Conservation (phyloP, 805 yeast genomes). For the Danielozyma ontarioensis region DNA sequence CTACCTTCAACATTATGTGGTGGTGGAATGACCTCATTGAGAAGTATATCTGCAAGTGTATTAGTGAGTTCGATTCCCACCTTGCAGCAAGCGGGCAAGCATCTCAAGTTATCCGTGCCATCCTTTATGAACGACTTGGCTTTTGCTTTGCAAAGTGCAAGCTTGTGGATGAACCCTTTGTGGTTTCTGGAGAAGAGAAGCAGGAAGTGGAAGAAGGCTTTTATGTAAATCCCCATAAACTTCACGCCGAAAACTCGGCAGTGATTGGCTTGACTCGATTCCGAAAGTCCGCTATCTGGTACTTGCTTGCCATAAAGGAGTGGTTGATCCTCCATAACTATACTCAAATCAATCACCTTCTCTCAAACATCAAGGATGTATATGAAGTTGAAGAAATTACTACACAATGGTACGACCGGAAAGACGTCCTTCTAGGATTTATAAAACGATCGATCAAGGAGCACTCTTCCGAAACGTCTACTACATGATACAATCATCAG, state of each 20-base stretch:
- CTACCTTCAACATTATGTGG: constrained; percentile 35
- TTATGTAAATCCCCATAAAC: constrained; percentile 30
- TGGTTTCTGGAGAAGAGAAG: constrained; percentile 5
- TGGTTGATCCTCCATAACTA: constrained; percentile 40
- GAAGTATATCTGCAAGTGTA: constrained; percentile 39
- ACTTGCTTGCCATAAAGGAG: constrained; percentile 65
- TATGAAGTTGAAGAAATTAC: constrained; percentile 14
- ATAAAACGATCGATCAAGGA: constrained; percentile 6
- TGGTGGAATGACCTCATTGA: constrained; percentile 43
- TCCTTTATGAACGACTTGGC: constrained; percentile 38
- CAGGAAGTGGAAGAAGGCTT: constrained; percentile 25
- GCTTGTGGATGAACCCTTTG: constrained; percentile 32
- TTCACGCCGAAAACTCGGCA: constrained; percentile 30
- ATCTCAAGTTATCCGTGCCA: constrained; percentile 42
- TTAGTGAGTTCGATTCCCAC: constrained; percentile 42
- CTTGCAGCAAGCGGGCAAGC: constrained; percentile 33
- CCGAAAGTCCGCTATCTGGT: constrained; percentile 77
- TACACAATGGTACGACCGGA: constrained; percentile 29
- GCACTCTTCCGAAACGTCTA: no score
- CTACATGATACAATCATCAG: no score
- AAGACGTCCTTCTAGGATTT: constrained; percentile 23
- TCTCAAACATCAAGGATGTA: constrained; percentile 20
- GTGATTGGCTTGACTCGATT: constrained; percentile 52
- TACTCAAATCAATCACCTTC: constrained; percentile 20
- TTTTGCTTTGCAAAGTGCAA: constrained; percentile 44